Conservation (phyloP, 1,139 yeast genomes). For the Yamadazyma diddensiae region DNA sequence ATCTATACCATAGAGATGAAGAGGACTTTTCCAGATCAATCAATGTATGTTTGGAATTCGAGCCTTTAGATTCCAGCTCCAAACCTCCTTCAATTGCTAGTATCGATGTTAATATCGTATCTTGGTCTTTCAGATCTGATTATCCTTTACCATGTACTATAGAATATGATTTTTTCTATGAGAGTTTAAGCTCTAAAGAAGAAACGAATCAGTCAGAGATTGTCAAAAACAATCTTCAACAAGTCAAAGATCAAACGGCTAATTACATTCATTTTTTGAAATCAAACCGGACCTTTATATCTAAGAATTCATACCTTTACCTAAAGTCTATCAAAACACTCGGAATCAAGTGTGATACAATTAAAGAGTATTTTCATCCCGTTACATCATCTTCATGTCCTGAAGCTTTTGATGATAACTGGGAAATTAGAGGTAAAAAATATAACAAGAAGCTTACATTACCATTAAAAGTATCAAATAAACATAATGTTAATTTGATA, state of each 20-base stretch:
- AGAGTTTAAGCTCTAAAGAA: constrained; percentile 20
- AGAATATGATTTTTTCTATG: constrained; percentile 43
- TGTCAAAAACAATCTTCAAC: constrained; percentile 36
- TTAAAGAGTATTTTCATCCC: constrained; percentile 35
- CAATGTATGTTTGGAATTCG: constrained; percentile 27
- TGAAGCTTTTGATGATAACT: constrained; percentile 22
- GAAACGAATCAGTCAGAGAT: constrained; percentile 23
- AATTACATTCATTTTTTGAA: constrained; percentile 35
- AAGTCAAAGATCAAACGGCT: constrained; percentile 33
- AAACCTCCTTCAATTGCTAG: constrained; percentile 32
- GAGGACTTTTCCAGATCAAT: constrained; percentile 22
- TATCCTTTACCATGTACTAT: constrained; percentile 41
- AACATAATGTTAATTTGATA: constrained; percentile 37
- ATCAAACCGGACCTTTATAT: constrained; percentile 29
- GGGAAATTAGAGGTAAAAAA: constrained; percentile 25
- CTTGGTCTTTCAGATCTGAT: constrained; percentile 44
- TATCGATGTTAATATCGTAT: constrained; percentile 37
- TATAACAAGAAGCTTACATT: constrained; percentile 31
- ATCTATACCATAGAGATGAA: constrained; percentile 30
- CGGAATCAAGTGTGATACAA: constrained; percentile 41
- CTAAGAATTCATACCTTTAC: constrained; percentile 35
- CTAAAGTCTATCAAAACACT: constrained; percentile 39
- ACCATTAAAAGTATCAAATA: constrained; percentile 33
- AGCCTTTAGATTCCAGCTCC: constrained; percentile 18
- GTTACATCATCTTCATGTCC: constrained; percentile 22